Conservation (phyloP, 345 rosid genomes). For the Garcia nutans region DNA sequence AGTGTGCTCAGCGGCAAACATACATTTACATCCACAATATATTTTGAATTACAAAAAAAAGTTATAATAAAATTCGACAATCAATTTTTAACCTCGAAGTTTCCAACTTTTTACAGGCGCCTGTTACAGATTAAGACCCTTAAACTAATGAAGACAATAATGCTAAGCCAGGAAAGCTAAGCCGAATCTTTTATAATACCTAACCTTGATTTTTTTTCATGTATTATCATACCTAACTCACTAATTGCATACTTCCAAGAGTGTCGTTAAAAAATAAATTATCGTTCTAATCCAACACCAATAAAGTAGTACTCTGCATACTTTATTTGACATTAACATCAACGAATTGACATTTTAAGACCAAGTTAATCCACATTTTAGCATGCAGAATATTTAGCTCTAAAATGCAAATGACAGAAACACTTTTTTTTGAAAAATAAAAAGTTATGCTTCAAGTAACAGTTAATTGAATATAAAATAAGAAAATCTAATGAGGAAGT, state of each 20-base stretch:
- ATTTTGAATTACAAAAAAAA: too few relatives aligned
- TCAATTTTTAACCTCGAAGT: too few relatives aligned
- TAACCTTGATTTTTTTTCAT: slow-evolving; percentile 16
- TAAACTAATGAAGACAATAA: neutral
- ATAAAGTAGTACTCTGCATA: neutral
- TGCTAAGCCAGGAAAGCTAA: neutral
- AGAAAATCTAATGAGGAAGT: neutral
- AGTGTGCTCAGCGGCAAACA: too few relatives aligned
- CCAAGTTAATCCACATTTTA: too few relatives aligned
- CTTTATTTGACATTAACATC: neutral
- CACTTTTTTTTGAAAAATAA: too few relatives aligned
- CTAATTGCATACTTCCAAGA: slow-evolving; percentile 10
- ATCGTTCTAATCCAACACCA: neutral
- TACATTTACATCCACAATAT: too few relatives aligned
- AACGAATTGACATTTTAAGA: too few relatives aligned
- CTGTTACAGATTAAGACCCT: slow-evolving; percentile 10
- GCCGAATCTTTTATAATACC: neutral
- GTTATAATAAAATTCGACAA: too few relatives aligned
- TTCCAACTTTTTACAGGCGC: too few relatives aligned
- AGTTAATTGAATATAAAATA: neutral
- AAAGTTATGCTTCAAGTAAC: neutral
- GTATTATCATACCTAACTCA: slow-evolving; percentile 27
- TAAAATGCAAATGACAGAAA: too few relatives aligned
- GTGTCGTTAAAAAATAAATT: neutral
- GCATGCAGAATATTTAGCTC: too few relatives aligned